Conservation (phyloP, 371 early-diverging fungal species). For the Mortierella sp. region DNA sequence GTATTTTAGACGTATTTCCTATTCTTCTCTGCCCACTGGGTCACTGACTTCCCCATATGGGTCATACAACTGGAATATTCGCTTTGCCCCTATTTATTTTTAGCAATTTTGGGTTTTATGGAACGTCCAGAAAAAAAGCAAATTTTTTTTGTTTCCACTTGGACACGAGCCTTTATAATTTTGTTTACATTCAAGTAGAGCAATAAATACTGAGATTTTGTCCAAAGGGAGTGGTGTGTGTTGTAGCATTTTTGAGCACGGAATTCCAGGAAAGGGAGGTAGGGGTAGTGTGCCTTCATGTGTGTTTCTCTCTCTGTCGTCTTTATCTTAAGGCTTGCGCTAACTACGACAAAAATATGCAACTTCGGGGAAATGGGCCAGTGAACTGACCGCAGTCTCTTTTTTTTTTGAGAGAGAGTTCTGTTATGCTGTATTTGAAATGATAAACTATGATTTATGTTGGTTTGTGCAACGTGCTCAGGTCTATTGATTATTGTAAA, state of each 20-base stretch:
- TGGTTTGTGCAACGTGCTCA: no score
- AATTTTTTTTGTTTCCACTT: constrained; percentile 1
- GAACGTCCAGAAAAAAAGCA: constrained; percentile 20
- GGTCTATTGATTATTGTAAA: no score
- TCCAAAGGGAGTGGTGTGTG: neutral
- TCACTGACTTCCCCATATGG: constrained; percentile 40
- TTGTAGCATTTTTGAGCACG: neutral
- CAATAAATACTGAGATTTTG: neutral
- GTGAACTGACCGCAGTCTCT: no score
- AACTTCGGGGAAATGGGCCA: no score
- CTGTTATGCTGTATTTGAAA: no score
- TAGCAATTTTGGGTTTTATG: constrained; percentile 1
- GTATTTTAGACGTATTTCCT: neutral
- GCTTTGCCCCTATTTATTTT: neutral
- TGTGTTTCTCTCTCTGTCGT: no score
- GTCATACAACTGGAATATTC: constrained; percentile 6
- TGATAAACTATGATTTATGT: no score
- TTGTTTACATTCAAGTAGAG: neutral
- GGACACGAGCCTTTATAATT: neutral
- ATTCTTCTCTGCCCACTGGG: constrained; percentile 26
- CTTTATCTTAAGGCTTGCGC: no score
- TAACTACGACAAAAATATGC: no score
- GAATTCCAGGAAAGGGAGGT: constrained; percentile 14
- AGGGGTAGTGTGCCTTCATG: neutral
- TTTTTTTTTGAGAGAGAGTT: no score